phyloP scores from a whole-genome alignment of 2,329 filamentous ascomycete species.

The Tolypocladium pustulatum region DNA sequence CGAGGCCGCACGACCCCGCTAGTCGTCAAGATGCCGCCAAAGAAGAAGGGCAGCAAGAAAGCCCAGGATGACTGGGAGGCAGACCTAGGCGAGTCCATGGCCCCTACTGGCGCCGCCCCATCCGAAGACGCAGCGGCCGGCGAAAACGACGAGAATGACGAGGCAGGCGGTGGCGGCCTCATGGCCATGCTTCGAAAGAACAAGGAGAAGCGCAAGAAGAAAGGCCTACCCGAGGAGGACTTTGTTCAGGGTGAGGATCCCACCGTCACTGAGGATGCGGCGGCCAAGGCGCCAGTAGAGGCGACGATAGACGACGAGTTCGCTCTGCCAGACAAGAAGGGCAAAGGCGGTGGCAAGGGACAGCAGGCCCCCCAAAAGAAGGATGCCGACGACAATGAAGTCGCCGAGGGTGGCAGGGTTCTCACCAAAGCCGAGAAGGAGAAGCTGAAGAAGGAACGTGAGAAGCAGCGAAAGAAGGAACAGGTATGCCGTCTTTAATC shows the following conservation, averaged over 20 bases:
- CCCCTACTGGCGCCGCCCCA: constrained; percentile 45
- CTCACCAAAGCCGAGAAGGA: constrained; percentile 99
- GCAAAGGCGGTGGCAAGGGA: constrained; percentile 46
- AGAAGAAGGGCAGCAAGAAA: constrained; percentile 84
- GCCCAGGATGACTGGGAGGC: constrained; percentile 89
- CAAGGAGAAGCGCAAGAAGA: constrained; percentile 83
- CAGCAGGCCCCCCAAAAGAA: constrained; percentile 31
- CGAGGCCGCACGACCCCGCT: constrained; percentile 1
- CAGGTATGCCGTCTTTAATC: constrained; percentile 45
- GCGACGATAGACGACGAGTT: constrained; percentile 80
- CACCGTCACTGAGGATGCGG: constrained; percentile 26
- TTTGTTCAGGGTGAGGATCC: constrained; percentile 57
- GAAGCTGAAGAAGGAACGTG: constrained; percentile 92
- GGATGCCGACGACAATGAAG: constrained; percentile 39
- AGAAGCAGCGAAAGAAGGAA: constrained; percentile 98
- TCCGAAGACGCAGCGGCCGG: constrained; percentile 29
- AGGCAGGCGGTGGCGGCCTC: constrained; percentile 50
- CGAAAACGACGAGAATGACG: constrained; percentile 38
- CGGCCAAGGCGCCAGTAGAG: constrained; percentile 66
- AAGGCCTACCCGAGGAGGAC: constrained; percentile 60
- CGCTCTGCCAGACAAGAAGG: constrained; percentile 66
- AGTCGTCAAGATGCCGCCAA: constrained; percentile 65
- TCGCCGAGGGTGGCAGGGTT: constrained; percentile 52
- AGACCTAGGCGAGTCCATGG: constrained; percentile 71
- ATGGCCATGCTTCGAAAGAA: constrained; percentile 76